Percentiles rank a stretch among this genome's conserved stretches.
These are phyloP conservation scores for Jatropha podagrica DNA, from an alignment of 441 rosid species.

Conservation along the genomic window DNA sequence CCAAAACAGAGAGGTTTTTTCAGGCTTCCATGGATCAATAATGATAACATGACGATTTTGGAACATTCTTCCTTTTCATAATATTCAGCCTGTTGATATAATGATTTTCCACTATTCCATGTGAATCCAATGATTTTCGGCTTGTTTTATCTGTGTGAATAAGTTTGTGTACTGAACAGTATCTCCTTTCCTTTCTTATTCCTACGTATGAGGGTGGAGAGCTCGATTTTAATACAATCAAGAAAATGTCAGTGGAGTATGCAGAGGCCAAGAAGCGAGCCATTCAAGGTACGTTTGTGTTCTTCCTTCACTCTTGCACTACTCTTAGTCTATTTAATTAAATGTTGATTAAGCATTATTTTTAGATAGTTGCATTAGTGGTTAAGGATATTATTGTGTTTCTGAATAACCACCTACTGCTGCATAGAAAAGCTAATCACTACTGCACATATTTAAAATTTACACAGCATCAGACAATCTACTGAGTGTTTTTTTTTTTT, in stretches of 20 bases:
- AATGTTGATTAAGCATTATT: no score
- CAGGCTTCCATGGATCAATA: background rate
- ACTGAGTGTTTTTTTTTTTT: no score
- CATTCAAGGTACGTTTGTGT: conserved; percentile 44
- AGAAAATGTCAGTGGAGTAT: conserved; percentile 53
- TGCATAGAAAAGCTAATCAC: background rate
- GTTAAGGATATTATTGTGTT: background rate
- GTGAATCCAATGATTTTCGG: background rate
- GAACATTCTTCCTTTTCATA: background rate
- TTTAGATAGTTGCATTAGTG: no score
- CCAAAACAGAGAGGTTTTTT: background rate
- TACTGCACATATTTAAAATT: background rate
- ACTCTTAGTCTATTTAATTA: no score
- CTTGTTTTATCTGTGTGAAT: background rate
- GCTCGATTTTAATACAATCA: conserved; percentile 44
- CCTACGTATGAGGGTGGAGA: conserved; percentile 45
- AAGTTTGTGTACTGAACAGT: conserved; percentile 7
- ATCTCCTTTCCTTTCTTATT: conserved; percentile 7
- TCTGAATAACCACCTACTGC: background rate
- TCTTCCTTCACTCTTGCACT: background rate
- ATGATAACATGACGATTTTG: background rate
- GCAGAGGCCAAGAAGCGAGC: conserved; percentile 65
- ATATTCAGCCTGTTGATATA: background rate
- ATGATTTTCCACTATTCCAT: background rate
- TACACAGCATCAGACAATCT: background rate